Evolutionary conservation across 2,329 filamentous ascomycete genomes (phyloP), one percentile per base, ranked within the genome.

Genomic region (Sporothrix mexicana): DNA sequence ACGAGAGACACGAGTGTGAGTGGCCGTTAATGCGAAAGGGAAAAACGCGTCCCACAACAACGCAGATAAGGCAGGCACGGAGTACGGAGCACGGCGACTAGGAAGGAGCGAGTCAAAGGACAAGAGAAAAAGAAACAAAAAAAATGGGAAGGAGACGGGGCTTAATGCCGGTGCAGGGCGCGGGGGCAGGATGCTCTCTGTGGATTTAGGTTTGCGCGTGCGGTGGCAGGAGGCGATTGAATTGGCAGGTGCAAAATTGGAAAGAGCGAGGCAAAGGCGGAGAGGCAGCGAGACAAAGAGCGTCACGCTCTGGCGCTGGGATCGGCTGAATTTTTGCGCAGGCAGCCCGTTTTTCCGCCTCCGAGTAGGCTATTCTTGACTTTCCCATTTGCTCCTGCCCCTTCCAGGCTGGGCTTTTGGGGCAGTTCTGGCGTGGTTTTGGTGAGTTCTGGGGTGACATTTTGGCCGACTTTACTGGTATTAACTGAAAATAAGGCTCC

Each of bases 1-100:
- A 67, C 62, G 64, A 49, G 66, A 69, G 49, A 23, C 4, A 43
- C 17, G 45, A 67, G 45, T 9, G 23, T 36, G 23, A 51, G 23
- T 51, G 47, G 43, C 45, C 30, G 20, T 62, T 51, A 53, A 55
- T 47, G 57, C 36, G 25, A 30, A 59, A 51, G 69, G 45, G n/a
- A 45, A 70, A 45, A 68, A 69, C 72, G 72, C 72, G 72, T 73
- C 53, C 69, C 68, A 73, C 72, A 66, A 61, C 23, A 69, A 30
- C 36, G 41, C 49, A 41, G 49, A 45, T n/a, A 64, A 41, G 49
- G 55, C 30, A 64, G 45, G 62, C 23, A 68, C 45, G 47, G 36
- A 36, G 55, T 15, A 55, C 59, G 36, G 41, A 30, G 41, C 43
- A 20, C 30, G 23, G 36, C 53, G 51, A 59, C 55, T 12, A 43